Base-by-base conservation (phyloP, 371 early-diverging fungal genomes). In the Amoeboaphelidium protococcarum region DNA sequence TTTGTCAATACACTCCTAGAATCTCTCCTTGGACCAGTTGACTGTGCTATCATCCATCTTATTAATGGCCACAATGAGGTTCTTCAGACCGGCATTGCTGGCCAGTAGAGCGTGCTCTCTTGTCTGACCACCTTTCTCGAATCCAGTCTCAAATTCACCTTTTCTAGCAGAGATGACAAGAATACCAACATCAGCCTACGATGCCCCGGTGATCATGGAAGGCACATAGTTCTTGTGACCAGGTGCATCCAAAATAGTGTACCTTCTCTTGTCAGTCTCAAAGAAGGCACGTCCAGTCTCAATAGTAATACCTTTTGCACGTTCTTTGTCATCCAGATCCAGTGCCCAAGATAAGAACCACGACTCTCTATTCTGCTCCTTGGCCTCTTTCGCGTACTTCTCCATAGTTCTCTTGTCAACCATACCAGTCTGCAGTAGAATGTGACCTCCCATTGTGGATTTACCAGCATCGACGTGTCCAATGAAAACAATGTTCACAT, bases 401-500 rank as follows among this genome's bases (percentile, higher is more conserved):
- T 99, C 98, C 74, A 99, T 68, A 2, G 95, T 94, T 58, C 99
- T 78, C 71, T 88, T 88, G 60, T 98, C 98, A 25, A 99, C 90
- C 87, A 92, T 86, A 27, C 87, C 92, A 19, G 95, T 82, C 25
- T 88, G 62, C 54, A 63, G 68, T 25, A 98, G 69, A 45, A 98
- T 78, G 63, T 95, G 90, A 46, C 99, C 99, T 56, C 96, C 94
- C 76, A 96, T 84, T 41, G 99, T 99, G 3, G 95, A 94, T 67
- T 99, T 99, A 54, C 99, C 99, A 54, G 98, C 97, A 76, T 99
- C 99, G 57, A 99, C 99, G 73, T 99, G 99, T 42, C 99, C 99
- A 56, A 99, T 95, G 62, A 98, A 98, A 40, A 98, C 83, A 57
- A 98, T 75, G 62, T 88, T 92, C 37, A 88, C 47, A 63, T 84